Evolutionary conservation across 129 eudicot genomes (phyloP).

Genomic region (Ambrosia artemisiifolia): DNA sequence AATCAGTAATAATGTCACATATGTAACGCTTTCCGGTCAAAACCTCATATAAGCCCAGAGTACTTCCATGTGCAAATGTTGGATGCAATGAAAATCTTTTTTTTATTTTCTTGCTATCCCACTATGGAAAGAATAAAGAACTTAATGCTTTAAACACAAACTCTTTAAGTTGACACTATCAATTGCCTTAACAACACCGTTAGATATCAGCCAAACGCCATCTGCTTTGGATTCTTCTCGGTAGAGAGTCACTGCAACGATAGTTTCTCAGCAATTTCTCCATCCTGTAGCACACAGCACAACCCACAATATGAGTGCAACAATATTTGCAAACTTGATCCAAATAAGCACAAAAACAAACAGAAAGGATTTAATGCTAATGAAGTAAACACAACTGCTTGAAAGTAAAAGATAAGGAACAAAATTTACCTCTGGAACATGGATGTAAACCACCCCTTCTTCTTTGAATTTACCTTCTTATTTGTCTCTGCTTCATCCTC

Average conservation of each 20-base stretch:
- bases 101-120: constrained; percentile 53
- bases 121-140: constrained; percentile 38
- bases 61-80: constrained; percentile 81
- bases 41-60: constrained; percentile 85
- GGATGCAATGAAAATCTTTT: constrained; percentile 68
- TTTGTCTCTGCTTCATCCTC: constrained; percentile 51
- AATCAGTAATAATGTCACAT: constrained; percentile 78
- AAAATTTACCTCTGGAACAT: constrained; percentile 81
- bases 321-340: too few relatives aligned
- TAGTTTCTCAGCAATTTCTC: too few relatives aligned
- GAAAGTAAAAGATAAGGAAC: neutral
- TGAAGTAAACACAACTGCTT: neutral
- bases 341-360: neutral
- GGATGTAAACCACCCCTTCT: constrained; percentile 92
- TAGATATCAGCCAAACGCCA: constrained; percentile 86
- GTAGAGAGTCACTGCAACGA: constrained; percentile 65
- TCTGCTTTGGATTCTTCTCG: constrained; percentile 69
- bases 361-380: neutral
- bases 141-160: neutral
- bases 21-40: constrained; percentile 76
- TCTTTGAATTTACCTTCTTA: constrained; percentile 50
- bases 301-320: too few relatives aligned
- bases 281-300: too few relatives aligned
- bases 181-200: constrained; percentile 89
- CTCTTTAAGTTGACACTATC: neutral